phyloP scores from a whole-genome alignment of 768 basidiomycete genomes.

The Mycena indigotica region DNA sequence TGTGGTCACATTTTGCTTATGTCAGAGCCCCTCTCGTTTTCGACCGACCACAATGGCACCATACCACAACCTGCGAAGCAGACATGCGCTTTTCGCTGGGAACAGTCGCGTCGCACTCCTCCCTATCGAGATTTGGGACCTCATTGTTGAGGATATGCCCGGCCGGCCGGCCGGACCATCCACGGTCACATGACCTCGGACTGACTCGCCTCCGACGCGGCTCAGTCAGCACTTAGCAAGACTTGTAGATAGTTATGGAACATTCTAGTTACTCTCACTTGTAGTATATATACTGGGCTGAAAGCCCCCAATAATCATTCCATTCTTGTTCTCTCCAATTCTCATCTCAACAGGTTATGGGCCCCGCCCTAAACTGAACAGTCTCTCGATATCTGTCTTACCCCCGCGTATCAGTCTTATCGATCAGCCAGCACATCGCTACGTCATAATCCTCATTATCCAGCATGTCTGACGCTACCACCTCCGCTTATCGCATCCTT shows the following conservation, averaged over 20 bases:
- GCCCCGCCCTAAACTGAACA: not conserved
- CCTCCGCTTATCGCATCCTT: slow-evolving; percentile 23
- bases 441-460: not conserved
- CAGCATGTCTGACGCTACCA: slow-evolving; percentile 17
- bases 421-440: not conserved
- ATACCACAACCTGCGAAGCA: no score
- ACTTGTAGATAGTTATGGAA: not conserved
- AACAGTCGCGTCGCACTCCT: no score
- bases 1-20: no score
- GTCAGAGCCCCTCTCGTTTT: no score
- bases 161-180: not conserved
- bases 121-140: no score
- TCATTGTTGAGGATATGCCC: not conserved
- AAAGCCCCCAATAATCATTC: not conserved
- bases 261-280: not conserved
- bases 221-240: not conserved
- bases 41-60: no score
- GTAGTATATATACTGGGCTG: not conserved
- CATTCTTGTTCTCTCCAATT: not conserved
- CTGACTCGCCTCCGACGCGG: not conserved
- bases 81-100: no score
- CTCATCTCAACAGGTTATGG: not conserved
- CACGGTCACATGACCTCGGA: not conserved
- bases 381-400: not conserved
- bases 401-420: not conserved